These are phyloP conservation scores for barrel medic (Medicago truncatula) DNA, from an alignment of 306 rosid genomes.

Conservation along the genomic window MtrunA17r5.0-ANR NC_053046.1:29636501-29637000, in stretches of 20 bases:
- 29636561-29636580: conserved; percentile 43
- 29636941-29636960: conserved; percentile 42
- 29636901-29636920: conserved; percentile 51
- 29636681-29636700: conserved; percentile 65
- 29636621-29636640: conserved; percentile 56
- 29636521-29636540: conserved; percentile 39
- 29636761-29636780: conserved; percentile 64
- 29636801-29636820: conserved; percentile 46
- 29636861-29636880: conserved; percentile 47
- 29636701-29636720: conserved; percentile 92
- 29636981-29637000: conserved; percentile 40
- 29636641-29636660: conserved; percentile 51
- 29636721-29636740: conserved; percentile 55
- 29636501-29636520: conserved; percentile 36
- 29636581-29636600: conserved; percentile 46
- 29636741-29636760: conserved; percentile 56
- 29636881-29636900: conserved; percentile 45
- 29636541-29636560: conserved; percentile 20
- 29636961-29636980: conserved; percentile 39
- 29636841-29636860: conserved; percentile 73
- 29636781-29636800: conserved; percentile 32
- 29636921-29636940: conserved; percentile 40
- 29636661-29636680: conserved; percentile 60
- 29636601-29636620: conserved; percentile 77
- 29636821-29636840: conserved; percentile 48